Conservation (phyloP, 768 basidiomycete species). For the Kwoniella bestiolae region DNA sequence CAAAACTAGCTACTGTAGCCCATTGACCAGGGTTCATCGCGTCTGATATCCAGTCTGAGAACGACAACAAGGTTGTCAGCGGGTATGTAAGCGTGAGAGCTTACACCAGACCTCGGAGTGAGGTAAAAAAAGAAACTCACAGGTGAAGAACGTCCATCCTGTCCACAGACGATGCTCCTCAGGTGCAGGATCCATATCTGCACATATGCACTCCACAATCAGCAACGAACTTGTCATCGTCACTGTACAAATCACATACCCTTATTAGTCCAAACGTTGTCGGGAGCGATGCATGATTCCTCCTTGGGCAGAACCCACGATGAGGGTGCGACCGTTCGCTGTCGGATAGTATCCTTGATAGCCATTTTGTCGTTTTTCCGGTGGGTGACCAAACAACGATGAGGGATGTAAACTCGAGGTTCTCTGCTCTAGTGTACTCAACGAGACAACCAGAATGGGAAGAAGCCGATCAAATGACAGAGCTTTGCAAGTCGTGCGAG, state of each 20-base stretch:
- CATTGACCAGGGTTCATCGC: constrained; percentile 39
- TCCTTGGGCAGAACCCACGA: constrained; percentile 49
- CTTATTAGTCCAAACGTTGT: constrained; percentile 46
- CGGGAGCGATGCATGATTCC: constrained; percentile 44
- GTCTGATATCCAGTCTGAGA: constrained; percentile 42
- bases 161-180: constrained; percentile 41
- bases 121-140: constrained; percentile 15
- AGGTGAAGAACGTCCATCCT: constrained; percentile 42
- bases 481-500: not conserved
- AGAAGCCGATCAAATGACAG: no score
- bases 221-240: constrained; percentile 5
- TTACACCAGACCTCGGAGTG: no score
- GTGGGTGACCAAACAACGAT: not conserved
- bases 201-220: not conserved
- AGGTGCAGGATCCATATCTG: constrained; percentile 48
- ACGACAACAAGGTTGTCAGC: not conserved
- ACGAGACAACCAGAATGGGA: no score
- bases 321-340: constrained; percentile 17
- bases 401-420: not conserved
- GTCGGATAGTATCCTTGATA: constrained; percentile 8
- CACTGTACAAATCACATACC: constrained; percentile 18
- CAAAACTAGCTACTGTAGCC: constrained; percentile 38
- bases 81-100: no score
- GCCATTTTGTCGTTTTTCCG: constrained; percentile 17
- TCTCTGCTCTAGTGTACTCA: no score